Base-by-base conservation (phyloP, 2,329 filamentous ascomycete species). In the Pseudogymnoascus sp. region DNA sequence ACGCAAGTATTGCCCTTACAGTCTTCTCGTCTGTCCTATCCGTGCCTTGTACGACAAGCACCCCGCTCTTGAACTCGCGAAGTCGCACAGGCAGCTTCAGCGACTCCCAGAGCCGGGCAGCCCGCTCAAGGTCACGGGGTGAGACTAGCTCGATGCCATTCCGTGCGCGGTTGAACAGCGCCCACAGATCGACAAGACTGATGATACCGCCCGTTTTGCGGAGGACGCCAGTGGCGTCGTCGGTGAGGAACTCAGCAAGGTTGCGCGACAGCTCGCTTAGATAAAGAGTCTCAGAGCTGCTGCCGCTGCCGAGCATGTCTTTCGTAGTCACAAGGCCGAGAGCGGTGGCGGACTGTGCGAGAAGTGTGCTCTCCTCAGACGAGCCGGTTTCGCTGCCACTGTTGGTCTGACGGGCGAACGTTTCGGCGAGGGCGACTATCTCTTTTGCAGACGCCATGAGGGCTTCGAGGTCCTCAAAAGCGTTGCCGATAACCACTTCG, bases 381-480 rank as follows among this genome's bases (percentile, higher is more conserved):
- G 81, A 85, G 12, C 79, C 82, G n/a, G 80, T 82, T 21, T 82
- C 84, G 18, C 79, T 77, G 64, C 77, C 75, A 8, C 80, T 79
- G 66, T 83, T 84, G 18, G 78, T 78, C 71, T 93, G 89, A 11
- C 85, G 81, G 1, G 91, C 87, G 69, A 97, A 93, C 14, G 86
- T 86, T 75, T 97, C 93, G 0, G 95, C 95, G 45, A 99, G 86
- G 4, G 92, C 91, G 61, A 97, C 88, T 60, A 99, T 91, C 73
- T 99, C 91, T 73, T 97, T 97, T 4, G 95, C 95, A 3, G 93
- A 97, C 2, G 93, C 91, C 93, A 97, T 99, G 39, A 99, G 81
- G 3, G 95, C 93, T 73, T 97, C 93, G 0, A 99, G 83, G 71
- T 99, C 95, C 73, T 97, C 93, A 71, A 99, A 99, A 0, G 95